Evolutionary conservation across 2,329 filamentous ascomycete species (phyloP).

Genomic region (Grosmannia clavigera): DNA sequence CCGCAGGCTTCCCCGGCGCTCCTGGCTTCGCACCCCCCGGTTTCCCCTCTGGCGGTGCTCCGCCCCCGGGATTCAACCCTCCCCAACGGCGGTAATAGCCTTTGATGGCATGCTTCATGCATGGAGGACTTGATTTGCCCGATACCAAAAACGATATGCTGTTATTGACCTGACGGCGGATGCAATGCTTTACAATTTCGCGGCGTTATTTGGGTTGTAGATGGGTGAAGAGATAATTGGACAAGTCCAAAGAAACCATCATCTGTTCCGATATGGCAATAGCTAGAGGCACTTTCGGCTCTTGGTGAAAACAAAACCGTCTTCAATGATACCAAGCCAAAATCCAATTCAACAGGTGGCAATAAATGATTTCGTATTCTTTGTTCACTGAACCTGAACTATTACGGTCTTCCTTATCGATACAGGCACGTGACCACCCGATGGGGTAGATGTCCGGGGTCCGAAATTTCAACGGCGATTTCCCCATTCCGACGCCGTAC

Average conservation of each 20-base stretch:
- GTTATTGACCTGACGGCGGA: neutral
- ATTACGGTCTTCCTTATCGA: neutral
- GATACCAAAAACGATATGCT: neutral
- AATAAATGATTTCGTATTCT: neutral
- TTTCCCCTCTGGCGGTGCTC: slow-evolving; percentile 33
- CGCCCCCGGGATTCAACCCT: slow-evolving; percentile 63
- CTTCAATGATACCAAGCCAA: neutral
- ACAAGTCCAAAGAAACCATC: neutral
- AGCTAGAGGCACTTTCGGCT: neutral
- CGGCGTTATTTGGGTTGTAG: neutral
- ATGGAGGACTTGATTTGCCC: neutral
- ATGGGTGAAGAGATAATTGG: neutral
- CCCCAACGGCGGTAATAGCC: slow-evolving; percentile 45
- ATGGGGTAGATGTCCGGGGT: neutral
- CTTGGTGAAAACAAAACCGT: neutral
- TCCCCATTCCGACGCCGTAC: slow-evolving; percentile 1
- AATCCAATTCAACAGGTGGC: neutral
- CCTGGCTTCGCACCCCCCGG: slow-evolving; percentile 21
- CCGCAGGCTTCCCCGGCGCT: slow-evolving; percentile 30
- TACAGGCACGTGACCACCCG: neutral
- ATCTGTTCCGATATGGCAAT: neutral
- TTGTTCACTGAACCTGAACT: neutral
- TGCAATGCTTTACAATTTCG: neutral
- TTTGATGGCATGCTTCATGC: slow-evolving; percentile 1
- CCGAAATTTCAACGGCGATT: slow-evolving; percentile 6